A percentile compares a stretch with the other conserved stretches of the same genome.
Evolutionary conservation across 2,329 filamentous ascomycete species (phyloP).

Genomic region (Aphanoascus verrucosus): DNA sequence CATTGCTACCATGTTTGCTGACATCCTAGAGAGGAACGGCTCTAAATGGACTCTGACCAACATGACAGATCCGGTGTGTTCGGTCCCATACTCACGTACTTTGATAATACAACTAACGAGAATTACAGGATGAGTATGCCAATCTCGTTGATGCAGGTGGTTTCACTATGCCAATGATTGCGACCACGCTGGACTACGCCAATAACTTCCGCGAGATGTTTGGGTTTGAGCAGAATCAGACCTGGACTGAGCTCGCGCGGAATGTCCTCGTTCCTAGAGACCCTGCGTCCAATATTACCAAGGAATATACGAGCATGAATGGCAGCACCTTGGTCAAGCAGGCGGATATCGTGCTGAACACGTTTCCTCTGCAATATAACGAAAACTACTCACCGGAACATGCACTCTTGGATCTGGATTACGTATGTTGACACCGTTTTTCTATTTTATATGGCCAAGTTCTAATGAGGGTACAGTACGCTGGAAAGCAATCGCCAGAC

Average conservation of each 20-base stretch:
- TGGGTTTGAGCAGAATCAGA: conserved; percentile 45
- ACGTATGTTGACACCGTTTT: conserved; percentile 33
- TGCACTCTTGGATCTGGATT: conserved; percentile 51
- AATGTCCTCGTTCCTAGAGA: conserved; percentile 48
- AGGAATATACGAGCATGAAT: conserved; percentile 58
- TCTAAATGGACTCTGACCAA: conserved; percentile 47
- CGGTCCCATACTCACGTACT: conserved; percentile 8
- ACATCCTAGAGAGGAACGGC: conserved; percentile 51
- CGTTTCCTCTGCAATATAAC: conserved; percentile 53
- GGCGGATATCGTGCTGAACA: conserved; percentile 57
- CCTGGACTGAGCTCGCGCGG: conserved; percentile 46
- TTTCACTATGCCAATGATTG: conserved; percentile 55
- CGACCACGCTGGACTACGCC: conserved; percentile 45
- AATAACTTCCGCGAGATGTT: conserved; percentile 50
- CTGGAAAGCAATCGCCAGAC: conserved; percentile 55
- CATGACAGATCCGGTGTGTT: conserved; percentile 57
- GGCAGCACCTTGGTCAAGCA: conserved; percentile 57
- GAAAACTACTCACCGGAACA: conserved; percentile 42
- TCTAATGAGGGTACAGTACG: conserved; percentile 40
- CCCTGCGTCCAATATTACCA: conserved; percentile 47
- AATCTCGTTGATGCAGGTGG: conserved; percentile 58
- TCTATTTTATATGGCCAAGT: not conserved
- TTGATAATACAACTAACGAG: not conserved
- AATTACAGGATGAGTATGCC: conserved; percentile 51
- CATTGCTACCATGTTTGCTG: conserved; percentile 50